Conservation (phyloP, 2,329 filamentous ascomycete species). For the Penicillium sp. region DNA sequence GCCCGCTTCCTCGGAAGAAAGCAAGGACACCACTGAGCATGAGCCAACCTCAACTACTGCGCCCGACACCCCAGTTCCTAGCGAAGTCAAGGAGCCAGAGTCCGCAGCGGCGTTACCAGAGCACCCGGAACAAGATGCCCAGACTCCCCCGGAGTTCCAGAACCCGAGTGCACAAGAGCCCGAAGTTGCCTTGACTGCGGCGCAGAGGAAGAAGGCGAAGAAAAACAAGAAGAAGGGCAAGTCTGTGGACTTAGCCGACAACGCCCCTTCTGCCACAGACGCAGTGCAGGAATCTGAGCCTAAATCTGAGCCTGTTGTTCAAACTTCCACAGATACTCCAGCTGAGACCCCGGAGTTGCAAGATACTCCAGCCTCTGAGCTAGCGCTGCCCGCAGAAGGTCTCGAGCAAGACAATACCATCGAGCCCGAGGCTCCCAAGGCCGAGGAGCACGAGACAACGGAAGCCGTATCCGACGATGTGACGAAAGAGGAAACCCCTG, state of each 20-base stretch:
- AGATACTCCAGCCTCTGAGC: background rate
- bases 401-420: background rate
- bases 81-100: background rate
- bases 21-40: background rate
- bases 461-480: background rate
- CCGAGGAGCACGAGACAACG: conserved; percentile 10
- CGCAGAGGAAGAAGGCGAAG: conserved; percentile 17
- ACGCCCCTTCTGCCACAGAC: conserved; percentile 3
- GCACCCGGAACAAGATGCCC: background rate
- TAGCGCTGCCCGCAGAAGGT: background rate
- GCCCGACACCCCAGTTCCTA: background rate
- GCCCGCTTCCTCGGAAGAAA: background rate
- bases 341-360: background rate
- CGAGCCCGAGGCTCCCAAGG: conserved; percentile 6
- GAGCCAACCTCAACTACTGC: background rate
- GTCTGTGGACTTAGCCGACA: conserved; percentile 14
- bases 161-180: conserved; percentile 1
- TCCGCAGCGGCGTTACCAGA: background rate
- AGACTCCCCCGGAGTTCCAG: background rate
- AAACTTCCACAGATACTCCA: background rate
- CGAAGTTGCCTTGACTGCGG: conserved; percentile 11
- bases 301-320: conserved; percentile 1
- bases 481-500: conserved; percentile 11
- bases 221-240: conserved; percentile 21
- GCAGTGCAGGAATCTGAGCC: conserved; percentile 5